phyloP scores from a whole-genome alignment of 139 green algal genomes.

The Chlamydomonas sp. region DNA sequence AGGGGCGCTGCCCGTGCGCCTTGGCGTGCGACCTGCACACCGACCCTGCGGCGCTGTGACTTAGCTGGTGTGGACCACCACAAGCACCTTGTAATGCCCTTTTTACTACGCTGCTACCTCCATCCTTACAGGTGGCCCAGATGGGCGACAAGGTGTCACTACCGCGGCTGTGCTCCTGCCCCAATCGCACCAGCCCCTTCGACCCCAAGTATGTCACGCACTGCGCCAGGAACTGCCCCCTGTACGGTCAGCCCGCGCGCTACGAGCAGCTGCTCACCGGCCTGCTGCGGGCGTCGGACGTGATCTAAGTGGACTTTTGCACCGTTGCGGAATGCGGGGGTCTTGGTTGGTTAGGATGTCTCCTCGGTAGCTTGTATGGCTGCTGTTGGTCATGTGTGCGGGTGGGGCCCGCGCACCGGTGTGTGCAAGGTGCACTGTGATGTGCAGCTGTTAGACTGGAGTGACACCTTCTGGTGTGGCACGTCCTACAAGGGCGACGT shows the following conservation, averaged over 20 bases:
- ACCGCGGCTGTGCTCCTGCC: slow-evolving; percentile 11
- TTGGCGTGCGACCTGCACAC: not conserved
- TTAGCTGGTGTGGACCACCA: not conserved
- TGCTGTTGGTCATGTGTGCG: no score
- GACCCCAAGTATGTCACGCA: not conserved
- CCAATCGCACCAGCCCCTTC: not conserved
- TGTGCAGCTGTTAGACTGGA: no score
- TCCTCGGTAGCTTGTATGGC: no score
- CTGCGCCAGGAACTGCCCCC: slow-evolving; percentile 28
- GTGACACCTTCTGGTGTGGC: no score
- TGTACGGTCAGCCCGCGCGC: not conserved
- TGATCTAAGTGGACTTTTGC: not conserved
- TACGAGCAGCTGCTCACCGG: slow-evolving; percentile 16
- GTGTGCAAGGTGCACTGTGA: no score
- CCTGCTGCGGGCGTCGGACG: not conserved
- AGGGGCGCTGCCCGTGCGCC: no score
- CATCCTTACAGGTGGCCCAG: not conserved
- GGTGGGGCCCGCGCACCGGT: no score
- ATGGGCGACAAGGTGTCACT: slow-evolving; percentile 6
- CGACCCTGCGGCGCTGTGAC: not conserved
- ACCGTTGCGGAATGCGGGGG: no score
- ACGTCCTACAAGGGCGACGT: no score
- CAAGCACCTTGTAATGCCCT: no score
- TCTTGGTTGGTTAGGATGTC: no score
- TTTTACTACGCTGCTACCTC: no score